phyloP scores from a whole-genome alignment of 495 filamentous ascomycete species.

The Hapsidospora chrysogenum region DNA sequence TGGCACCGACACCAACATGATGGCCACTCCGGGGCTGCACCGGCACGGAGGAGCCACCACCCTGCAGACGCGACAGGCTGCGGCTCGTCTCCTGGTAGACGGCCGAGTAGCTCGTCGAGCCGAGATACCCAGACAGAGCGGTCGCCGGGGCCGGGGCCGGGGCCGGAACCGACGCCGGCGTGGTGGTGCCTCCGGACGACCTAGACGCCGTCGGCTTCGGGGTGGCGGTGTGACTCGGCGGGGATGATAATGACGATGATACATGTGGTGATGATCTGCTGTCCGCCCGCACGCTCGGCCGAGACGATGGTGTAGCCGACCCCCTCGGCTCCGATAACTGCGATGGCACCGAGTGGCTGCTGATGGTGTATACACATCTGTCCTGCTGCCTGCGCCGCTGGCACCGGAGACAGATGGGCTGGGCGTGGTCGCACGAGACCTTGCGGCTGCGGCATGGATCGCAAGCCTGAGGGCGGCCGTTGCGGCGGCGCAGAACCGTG shows the following conservation, averaged over 20 bases:
- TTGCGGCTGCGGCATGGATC: slow-evolving; percentile 18
- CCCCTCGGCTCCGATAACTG: too few relatives aligned
- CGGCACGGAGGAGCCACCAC: background rate
- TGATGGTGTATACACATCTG: slow-evolving; percentile 1
- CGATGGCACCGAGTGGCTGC: too few relatives aligned
- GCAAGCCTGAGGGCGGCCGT: slow-evolving; percentile 5
- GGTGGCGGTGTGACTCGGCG: background rate
- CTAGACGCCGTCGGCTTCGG: background rate
- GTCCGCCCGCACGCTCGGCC: too few relatives aligned
- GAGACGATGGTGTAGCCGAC: too few relatives aligned
- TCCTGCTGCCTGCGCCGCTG: slow-evolving; percentile 6
- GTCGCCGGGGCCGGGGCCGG: background rate
- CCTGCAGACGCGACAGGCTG: slow-evolving; percentile 10
- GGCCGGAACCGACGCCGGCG: background rate
- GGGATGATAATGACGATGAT: too few relatives aligned
- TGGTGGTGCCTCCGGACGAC: background rate
- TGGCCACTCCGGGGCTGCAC: background rate
- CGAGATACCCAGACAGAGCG: slow-evolving; percentile 22
- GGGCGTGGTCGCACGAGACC: slow-evolving; percentile 14
- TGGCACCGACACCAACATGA: background rate
- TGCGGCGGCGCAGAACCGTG: slow-evolving; percentile 5
- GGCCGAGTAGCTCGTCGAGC: slow-evolving; percentile 32
- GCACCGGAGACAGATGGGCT: slow-evolving; percentile 14
- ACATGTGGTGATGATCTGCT: too few relatives aligned
- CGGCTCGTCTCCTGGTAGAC: slow-evolving; percentile 23